Conservation (phyloP, 495 filamentous ascomycete species). For the Niebla homalea region DNA sequence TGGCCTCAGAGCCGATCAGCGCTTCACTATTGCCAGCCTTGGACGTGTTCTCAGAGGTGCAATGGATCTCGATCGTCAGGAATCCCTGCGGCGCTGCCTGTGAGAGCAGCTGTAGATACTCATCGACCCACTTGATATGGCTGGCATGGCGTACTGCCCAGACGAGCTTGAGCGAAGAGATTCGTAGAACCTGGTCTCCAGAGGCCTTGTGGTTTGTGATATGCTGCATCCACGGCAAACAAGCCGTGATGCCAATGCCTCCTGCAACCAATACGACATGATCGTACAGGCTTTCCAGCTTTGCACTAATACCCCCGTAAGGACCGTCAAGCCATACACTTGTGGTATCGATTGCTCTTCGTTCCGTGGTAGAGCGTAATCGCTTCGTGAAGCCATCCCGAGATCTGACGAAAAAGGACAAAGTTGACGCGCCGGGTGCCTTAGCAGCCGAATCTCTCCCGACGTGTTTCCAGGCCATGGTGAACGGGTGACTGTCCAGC, state of each 20-base stretch:
- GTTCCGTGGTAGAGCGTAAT: background rate
- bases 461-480: slow-evolving; percentile 13
- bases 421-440: background rate
- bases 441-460: background rate
- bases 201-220: background rate
- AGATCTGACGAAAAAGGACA: slow-evolving; percentile 12
- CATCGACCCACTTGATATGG: background rate
- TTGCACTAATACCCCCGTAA: slow-evolving; percentile 9
- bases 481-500: slow-evolving; percentile 20
- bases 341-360: background rate
- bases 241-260: slow-evolving; percentile 17
- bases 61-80: no score
- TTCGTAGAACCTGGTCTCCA: background rate
- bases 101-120: background rate
- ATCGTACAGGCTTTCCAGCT: slow-evolving; percentile 8
- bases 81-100: background rate
- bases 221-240: slow-evolving; percentile 13
- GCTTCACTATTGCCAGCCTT: no score
- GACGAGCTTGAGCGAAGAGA: background rate
- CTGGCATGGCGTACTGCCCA: slow-evolving; percentile 1
- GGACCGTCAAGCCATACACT: slow-evolving; percentile 15
- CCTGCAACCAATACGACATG: slow-evolving; percentile 16
- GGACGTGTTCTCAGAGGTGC: no score
- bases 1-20: no score
- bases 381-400: slow-evolving; percentile 15